Evolutionary conservation across 371 early-diverging fungal genomes (phyloP).

Genomic region (Actinomucor elegans): DNA sequence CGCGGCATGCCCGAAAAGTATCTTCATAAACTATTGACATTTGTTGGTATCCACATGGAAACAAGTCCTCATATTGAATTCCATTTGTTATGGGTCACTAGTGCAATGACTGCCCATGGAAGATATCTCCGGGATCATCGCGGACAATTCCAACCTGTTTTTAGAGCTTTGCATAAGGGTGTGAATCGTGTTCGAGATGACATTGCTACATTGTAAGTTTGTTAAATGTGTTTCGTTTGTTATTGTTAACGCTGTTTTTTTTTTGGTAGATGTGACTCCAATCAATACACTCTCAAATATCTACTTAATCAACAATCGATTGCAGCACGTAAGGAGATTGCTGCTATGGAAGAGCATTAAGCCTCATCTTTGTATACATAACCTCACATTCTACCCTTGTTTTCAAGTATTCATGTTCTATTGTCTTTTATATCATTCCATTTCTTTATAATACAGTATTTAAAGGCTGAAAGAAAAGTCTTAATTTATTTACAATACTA

Average conservation of each 20-base stretch:
- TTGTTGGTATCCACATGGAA: conserved; percentile 78
- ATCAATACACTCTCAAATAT: conserved; percentile 76
- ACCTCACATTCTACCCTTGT: too few relatives aligned
- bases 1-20: conserved; percentile 84
- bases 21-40: conserved; percentile 77
- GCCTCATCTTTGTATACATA: not conserved
- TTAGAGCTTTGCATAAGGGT: conserved; percentile 81
- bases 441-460: too few relatives aligned
- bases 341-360: conserved; percentile 18
- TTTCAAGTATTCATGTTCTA: too few relatives aligned
- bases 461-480: too few relatives aligned
- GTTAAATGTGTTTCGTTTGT: not conserved
- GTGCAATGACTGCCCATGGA: conserved; percentile 78
- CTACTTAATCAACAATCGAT: conserved; percentile 52
- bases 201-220: conserved; percentile 73
- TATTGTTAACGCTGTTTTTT: not conserved
- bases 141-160: conserved; percentile 69
- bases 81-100: conserved; percentile 80
- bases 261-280: conserved; percentile 73
- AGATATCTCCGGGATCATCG: conserved; percentile 79
- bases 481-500: conserved; percentile 4
- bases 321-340: conserved; percentile 16
- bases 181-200: conserved; percentile 71
- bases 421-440: too few relatives aligned
- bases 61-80: conserved; percentile 84